Percentiles rank a stretch among this genome's conserved stretches.
Conservation (phyloP, 2,329 filamentous ascomycete species). For the Botrytis paeoniae region DNA sequence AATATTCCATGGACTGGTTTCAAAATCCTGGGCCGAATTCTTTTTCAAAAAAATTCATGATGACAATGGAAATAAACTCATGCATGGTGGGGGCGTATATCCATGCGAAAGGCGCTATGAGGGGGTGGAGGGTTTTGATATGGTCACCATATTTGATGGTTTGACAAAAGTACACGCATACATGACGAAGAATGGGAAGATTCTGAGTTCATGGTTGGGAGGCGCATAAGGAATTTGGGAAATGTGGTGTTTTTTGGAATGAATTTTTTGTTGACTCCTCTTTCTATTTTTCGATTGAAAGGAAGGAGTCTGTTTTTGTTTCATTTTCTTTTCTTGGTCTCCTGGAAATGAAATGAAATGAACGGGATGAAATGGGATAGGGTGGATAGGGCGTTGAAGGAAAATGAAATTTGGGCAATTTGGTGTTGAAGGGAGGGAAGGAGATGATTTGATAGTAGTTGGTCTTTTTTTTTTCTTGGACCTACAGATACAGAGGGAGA, state of each 20-base stretch:
- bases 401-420: not conserved
- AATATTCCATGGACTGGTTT: not conserved
- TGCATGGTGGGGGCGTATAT: not conserved
- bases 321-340: not conserved
- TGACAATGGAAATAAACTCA: not conserved
- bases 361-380: not conserved
- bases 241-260: not conserved
- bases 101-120: not conserved
- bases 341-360: not conserved
- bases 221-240: not conserved
- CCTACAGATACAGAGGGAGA: not conserved
- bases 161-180: constrained; percentile 8
- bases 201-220: not conserved
- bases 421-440: not conserved
- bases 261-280: not conserved
- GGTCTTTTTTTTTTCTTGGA: not conserved
- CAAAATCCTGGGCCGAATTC: not conserved
- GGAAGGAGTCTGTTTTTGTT: not conserved
- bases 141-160: not conserved
- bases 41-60: not conserved
- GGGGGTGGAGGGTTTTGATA: not conserved
- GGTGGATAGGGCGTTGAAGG: not conserved
- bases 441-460: not conserved
- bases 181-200: not conserved
- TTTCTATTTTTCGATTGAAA: not conserved